A percentile compares a stretch with the other conserved stretches of the same genome.
Conservation (phyloP, 768 basidiomycete genomes). For the Auriscalpium microsporum region DNA sequence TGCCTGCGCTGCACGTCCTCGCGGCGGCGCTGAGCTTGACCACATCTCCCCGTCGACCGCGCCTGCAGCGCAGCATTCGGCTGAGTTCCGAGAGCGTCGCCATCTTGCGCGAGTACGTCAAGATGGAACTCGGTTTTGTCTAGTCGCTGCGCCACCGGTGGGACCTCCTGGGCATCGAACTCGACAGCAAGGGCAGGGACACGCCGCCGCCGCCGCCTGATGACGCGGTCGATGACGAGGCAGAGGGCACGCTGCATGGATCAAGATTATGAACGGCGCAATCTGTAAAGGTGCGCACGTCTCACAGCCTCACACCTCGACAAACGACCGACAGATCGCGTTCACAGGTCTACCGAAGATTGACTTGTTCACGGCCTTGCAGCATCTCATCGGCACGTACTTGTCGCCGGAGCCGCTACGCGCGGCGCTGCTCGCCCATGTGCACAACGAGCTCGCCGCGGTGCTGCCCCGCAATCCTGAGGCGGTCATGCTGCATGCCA, state of each 20-base stretch:
- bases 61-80: conserved; percentile 75
- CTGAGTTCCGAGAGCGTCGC: conserved; percentile 63
- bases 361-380: conserved; percentile 34
- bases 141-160: conserved; percentile 74
- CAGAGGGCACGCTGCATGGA: conserved; percentile 43
- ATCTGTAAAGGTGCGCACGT: conserved; percentile 60
- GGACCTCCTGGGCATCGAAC: conserved; percentile 63
- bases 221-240: conserved; percentile 12
- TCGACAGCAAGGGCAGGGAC: conserved; percentile 23
- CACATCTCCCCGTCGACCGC: conserved; percentile 70
- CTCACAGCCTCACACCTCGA: conserved; percentile 1
- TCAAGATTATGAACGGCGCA: conserved; percentile 65
- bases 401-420: conserved; percentile 35
- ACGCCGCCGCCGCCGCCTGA: conserved; percentile 1
- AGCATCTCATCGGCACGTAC: conserved; percentile 33
- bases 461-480: conserved; percentile 29
- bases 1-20: conserved; percentile 71
- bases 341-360: conserved; percentile 31
- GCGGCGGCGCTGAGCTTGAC: conserved; percentile 73
- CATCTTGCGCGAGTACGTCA: conserved; percentile 86
- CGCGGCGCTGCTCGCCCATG: conserved; percentile 31
- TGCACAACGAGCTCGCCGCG: conserved; percentile 33
- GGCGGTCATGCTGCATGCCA: conserved; percentile 32
- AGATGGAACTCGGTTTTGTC: conserved; percentile 82
- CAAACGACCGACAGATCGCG: background rate